Evolutionary conservation across 2,329 filamentous ascomycete genomes (phyloP), one percentile per base, ranked within the genome.

Genomic region (Paecilomyces variotii): DNA sequence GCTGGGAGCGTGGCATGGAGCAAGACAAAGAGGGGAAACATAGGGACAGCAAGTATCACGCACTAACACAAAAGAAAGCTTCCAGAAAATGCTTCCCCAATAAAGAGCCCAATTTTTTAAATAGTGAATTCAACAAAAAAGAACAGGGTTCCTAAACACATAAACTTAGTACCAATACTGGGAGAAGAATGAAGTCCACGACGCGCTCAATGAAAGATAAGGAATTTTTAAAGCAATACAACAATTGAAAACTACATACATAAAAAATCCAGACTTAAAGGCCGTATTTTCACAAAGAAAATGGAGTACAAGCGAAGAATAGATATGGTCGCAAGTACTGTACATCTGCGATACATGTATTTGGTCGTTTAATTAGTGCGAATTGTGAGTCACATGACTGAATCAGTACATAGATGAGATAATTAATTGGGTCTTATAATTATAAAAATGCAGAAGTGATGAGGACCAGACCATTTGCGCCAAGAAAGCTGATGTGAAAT

Each of bases 241-340:
- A 28, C 2, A 14, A 52, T 7, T 2, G 30, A 55, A 12, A 52
- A 12, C 19, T 12, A 50, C 52, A 35, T 49, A 32, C 39, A 58
- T 54, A 56, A 53, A 27, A 58, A 56, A 49, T 32, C 2, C 11
- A 32, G 49, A 39, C 26, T 53, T 27, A 35, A 58, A 56, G n/a
- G 49, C 56, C 35, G 55, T 34, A 34, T 7, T 12, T 19, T 50
- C 45, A 34, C 3, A 45, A 9, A 19, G 19, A 19, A 19, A 19
- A 19, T 19, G 19, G 19, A 19, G 19, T 19, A 19, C 19, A 19
- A 19, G 19, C 19, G 19, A 19, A 19, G 19, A 19, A 6, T 9
- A 45, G 39, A 45, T 14, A 45, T 24, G 14, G 39, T 19, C 19
- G 14, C 32, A 34, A 34, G 10, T 34, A 3, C 10, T 34, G 32